Conservation (phyloP, 805 yeast species). For the Debaryomyces maramus region DNA sequence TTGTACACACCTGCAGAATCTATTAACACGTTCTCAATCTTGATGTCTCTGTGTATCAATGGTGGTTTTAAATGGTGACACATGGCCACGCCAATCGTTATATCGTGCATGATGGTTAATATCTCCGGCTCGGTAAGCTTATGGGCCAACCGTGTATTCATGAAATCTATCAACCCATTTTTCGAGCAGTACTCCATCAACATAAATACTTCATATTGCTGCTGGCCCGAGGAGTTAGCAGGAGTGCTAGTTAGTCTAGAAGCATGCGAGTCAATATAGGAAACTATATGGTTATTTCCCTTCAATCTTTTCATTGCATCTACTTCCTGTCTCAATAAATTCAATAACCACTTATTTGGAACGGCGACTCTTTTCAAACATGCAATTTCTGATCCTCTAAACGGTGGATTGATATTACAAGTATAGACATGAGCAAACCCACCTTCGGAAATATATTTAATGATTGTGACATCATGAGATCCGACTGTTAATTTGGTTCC, state of each 20-base stretch:
- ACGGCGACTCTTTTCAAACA: conserved; percentile 95
- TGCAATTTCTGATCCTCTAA: conserved; percentile 55
- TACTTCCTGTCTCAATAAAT: conserved; percentile 86
- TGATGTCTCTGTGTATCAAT: conserved; percentile 74
- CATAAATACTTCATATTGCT: conserved; percentile 72
- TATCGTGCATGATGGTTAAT: conserved; percentile 63
- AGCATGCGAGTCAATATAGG: conserved; percentile 95
- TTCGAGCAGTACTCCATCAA: conserved; percentile 79
- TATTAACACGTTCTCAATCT: conserved; percentile 76
- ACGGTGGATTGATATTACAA: conserved; percentile 60
- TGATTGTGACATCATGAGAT: conserved; percentile 68
- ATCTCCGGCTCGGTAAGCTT: conserved; percentile 70
- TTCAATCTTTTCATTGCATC: conserved; percentile 92
- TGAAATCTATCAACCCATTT: conserved; percentile 75
- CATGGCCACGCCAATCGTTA: conserved; percentile 71
- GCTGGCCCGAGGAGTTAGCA: conserved; percentile 22
- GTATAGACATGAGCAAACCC: conserved; percentile 96
- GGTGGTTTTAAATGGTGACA: conserved; percentile 76
- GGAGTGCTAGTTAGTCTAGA: conserved; percentile 49
- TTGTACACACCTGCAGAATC: conserved; percentile 60
- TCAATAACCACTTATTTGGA: conserved; percentile 83
- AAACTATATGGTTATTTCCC: conserved; percentile 78
- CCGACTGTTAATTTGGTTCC: conserved; percentile 85
- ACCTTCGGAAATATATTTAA: conserved; percentile 77
- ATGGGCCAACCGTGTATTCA: conserved; percentile 69